Base-by-base conservation (phyloP, 352 stramenopile species). In the Lagenidium giganteum region DNA sequence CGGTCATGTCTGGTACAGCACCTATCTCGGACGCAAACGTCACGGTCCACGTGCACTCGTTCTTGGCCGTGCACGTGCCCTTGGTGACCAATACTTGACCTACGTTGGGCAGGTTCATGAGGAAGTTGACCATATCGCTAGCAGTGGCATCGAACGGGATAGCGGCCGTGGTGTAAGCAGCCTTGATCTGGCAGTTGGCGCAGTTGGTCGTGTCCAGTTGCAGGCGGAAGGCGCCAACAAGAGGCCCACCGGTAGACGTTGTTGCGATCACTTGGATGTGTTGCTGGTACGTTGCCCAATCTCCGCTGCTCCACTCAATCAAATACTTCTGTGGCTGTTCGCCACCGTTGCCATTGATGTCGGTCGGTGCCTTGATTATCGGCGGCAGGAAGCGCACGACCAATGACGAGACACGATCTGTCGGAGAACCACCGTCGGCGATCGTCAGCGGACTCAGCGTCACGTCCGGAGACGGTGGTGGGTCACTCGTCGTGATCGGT, bases 101-200 rank as follows among this genome's bases (percentile, higher is more conserved):
- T 14, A 98, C 64, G 57, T 98, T 98, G 5, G 86, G 86, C 43
- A 98, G 67, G 44, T 97, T 98, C 44, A 95, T 77, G 18, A 98
- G 47, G 17, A 90, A 68, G 5, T 51, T 84, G 25, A 85, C 84
- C 49, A 98, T 54, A 4, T 75, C 65, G 12, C 31, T 33, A 1
- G 52, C 55, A 1, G 70, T 74, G 17, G 70, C 60, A 27, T 93
- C 86, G 25, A 74, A 69, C 12, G 78, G 62, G 26, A 98, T 93
- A 9, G 65, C 57, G 3, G 81, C 73, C 0, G 88, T 95, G 13
- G 67, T 61, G 33, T 84, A 73, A 9, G 26, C 20, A 11, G 52
- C 67, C 37, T 76, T 76, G 12, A 95, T 70, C 52, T 96, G 79
- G 62, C 76, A 93, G 16, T 73, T 51, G 3, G 67, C 63, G 35